phyloP scores from a whole-genome alignment of 2,329 filamentous ascomycete species.

The Fusarium piperis region DNA sequence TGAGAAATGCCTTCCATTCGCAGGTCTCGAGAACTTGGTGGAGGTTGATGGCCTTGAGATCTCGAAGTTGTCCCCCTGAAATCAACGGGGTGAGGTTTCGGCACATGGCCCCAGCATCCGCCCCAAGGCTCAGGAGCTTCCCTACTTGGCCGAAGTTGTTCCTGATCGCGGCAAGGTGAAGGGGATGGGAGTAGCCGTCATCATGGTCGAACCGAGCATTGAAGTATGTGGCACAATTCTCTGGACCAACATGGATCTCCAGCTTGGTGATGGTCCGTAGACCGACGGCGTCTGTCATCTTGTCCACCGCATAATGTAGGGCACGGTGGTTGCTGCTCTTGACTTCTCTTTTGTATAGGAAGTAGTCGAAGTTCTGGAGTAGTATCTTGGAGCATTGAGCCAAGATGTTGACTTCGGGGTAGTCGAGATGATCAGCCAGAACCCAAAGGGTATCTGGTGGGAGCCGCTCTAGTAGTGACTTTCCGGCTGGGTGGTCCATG shows the following conservation, averaged over 20 bases:
- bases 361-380: neutral
- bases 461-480: neutral
- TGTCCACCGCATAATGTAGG: neutral
- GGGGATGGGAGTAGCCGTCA: neutral
- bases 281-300: neutral
- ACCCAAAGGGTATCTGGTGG: neutral
- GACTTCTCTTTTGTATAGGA: neutral
- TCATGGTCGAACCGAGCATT: neutral
- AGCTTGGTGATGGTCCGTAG: neutral
- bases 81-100: neutral
- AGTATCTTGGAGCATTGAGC: neutral
- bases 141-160: neutral
- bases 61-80: neutral
- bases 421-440: neutral
- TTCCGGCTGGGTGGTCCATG: neutral
- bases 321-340: fast-evolving
- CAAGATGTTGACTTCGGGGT: neutral
- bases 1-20: neutral
- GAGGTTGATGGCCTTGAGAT: neutral
- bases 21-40: neutral
- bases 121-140: neutral
- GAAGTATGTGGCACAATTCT: neutral
- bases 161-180: neutral
- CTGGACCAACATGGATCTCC: neutral
- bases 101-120: neutral